Evolutionary conservation across 2,329 filamentous ascomycete species (phyloP).

Genomic region (Diaporthe velutina): DNA sequence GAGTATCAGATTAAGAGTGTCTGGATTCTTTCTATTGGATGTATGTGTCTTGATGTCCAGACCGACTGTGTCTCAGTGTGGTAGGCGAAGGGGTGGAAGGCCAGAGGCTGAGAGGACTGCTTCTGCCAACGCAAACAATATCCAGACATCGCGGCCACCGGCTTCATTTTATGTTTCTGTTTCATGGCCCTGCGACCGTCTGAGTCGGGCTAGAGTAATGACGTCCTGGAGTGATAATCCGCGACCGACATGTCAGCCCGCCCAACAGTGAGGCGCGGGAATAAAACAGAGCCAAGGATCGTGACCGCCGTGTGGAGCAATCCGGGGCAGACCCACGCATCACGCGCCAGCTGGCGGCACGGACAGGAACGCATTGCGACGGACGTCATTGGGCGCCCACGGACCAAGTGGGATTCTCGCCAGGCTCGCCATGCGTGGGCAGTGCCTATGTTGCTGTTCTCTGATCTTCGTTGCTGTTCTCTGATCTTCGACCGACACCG

Average conservation of each 20-base stretch:
- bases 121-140: background rate
- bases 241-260: background rate
- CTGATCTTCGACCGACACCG: slow-evolving; percentile 1
- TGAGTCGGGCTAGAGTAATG: background rate
- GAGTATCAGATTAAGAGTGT: too few relatives aligned
- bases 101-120: background rate
- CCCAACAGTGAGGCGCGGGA: slow-evolving; percentile 15
- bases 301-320: slow-evolving; percentile 16
- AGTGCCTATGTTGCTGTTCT: slow-evolving; percentile 9
- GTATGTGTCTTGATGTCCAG: background rate
- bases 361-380: background rate
- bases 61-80: slow-evolving; percentile 8
- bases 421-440: background rate
- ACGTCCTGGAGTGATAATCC: background rate
- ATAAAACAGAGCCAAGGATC: slow-evolving; percentile 20
- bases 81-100: background rate
- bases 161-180: slow-evolving; percentile 29
- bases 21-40: background rate
- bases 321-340: slow-evolving; percentile 18
- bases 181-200: background rate
- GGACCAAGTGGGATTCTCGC: background rate
- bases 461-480: slow-evolving; percentile 10
- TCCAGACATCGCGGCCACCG: background rate
- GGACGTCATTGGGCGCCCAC: background rate
- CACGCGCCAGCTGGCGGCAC: slow-evolving; percentile 24